Base-by-base conservation (phyloP, 371 early-diverging fungal species). In the Globomyces sp. region DNA sequence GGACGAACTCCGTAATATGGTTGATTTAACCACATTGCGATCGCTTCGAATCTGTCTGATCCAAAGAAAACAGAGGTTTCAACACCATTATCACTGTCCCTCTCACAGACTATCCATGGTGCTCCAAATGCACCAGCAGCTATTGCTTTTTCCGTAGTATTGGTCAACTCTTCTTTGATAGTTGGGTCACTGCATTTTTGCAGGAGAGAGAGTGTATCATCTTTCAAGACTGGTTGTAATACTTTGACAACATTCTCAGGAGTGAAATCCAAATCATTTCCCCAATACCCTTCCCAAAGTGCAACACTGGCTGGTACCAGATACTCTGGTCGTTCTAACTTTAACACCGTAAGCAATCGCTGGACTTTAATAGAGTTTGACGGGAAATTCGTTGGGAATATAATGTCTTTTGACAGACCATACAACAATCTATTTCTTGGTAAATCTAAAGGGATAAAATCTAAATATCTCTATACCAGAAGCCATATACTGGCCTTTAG, bases 401-500 rank as follows among this genome's bases (percentile, higher is more conserved):
- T 13, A 10, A 61, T 8, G 55, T 8, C 6, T 39, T 36, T 57
- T 41, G 9, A 9, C 1, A 36, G 34, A 6, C 57, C 37, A 57
- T 51, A 51, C 52, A 51, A 51, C 5, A 5, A 34, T 5, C 34
- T 24, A 51, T 51, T 51, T 51, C 52, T 8, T 8, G 5, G n/a
- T 5, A 51, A 13, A 51, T 51, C 52, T 51, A 11, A 11, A 34
- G 11, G 24, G 24, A 24, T 24, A 24, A 24, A 24, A 24, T 24
- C 34, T 51, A 11, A 51, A 5, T 4, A 24, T n/a, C 9, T 5
- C 37, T 5, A 13, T 10, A 46, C 63, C 71, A 37, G 49, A 47
- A 36, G 34, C 5, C 73, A 76, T 72, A 59, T 76, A 69, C 43
- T 8, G 45, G 4, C 58, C 76, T 62, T 76, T 76, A 62, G n/a